A percentile compares a stretch with the other conserved stretches of the same genome.
Evolutionary conservation across 495 filamentous ascomycete species (phyloP).

Genomic region (Hypomontagnella submonticulosa): DNA sequence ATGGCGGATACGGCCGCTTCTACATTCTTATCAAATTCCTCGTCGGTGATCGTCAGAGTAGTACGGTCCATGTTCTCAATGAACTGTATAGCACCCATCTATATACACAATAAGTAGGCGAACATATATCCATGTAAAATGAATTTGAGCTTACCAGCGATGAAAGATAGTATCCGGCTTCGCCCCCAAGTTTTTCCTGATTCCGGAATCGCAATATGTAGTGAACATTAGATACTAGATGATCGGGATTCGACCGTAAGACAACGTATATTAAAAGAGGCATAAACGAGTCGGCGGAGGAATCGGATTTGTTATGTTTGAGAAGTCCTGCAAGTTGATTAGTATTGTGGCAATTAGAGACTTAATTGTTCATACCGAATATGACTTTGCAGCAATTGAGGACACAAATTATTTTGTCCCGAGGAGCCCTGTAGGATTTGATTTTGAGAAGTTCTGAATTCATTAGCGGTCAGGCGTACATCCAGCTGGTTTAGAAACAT

Average conservation of each 20-base stretch:
- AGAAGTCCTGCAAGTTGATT: conserved; percentile 71
- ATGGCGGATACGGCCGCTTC: conserved; percentile 97
- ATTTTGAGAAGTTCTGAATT: conserved; percentile 87
- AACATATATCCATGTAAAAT: conserved; percentile 20
- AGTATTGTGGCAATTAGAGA: conserved; percentile 15
- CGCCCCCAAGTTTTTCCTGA: conserved; percentile 94
- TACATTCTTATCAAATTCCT: conserved; percentile 94
- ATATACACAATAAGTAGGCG: conserved; percentile 16
- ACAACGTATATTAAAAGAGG: conserved; percentile 96
- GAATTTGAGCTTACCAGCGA: conserved; percentile 72
- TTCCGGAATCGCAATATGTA: conserved; percentile 97
- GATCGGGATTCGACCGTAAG: conserved; percentile 90
- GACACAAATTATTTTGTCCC: conserved; percentile 98
- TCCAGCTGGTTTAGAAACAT: conserved; percentile 35
- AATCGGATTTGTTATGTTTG: conserved; percentile 90
- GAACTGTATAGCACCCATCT: conserved; percentile 97
- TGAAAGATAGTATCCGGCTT: conserved; percentile 97
- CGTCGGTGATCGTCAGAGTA: conserved; percentile 89
- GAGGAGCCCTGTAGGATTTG: conserved; percentile 91
- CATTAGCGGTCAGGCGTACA: conserved; percentile 42
- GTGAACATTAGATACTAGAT: conserved; percentile 96
- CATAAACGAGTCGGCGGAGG: conserved; percentile 95
- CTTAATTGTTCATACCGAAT: conserved; percentile 71
- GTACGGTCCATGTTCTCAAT: conserved; percentile 96
- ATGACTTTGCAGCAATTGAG: conserved; percentile 99